phyloP scores from a whole-genome alignment of 2,329 filamentous ascomycete species.

The Aspergillus bombycis region DNA sequence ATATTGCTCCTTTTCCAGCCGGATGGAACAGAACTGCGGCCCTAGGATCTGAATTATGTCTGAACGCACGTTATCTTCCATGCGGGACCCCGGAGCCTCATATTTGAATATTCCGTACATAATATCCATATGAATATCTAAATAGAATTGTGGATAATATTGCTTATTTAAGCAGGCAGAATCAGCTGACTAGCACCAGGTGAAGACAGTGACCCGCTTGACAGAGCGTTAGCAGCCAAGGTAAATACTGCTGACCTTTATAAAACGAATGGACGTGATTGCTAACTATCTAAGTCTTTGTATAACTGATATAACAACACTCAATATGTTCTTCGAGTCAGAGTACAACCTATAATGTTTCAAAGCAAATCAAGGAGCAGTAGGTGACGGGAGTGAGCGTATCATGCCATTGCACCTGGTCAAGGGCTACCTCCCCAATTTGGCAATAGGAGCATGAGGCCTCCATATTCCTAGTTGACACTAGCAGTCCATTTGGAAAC shows the following conservation, averaged over 20 bases:
- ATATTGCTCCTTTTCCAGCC: too few species aligned
- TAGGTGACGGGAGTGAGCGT: neutral
- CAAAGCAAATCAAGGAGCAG: neutral
- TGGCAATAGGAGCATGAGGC: neutral
- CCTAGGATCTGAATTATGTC: too few species aligned
- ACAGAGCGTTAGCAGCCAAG: neutral
- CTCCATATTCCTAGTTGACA: conserved; percentile 2
- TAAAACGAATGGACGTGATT: neutral
- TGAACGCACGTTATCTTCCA: neutral
- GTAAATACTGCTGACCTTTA: neutral
- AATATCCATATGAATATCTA: neutral
- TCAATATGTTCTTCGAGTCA: neutral
- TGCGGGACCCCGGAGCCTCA: neutral
- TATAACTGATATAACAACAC: neutral
- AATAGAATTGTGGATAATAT: too few species aligned
- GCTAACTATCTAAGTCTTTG: neutral
- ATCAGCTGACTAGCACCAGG: neutral
- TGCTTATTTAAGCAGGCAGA: neutral
- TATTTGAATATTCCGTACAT: neutral
- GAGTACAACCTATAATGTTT: neutral
- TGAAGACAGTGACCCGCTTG: neutral
- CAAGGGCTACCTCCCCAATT: neutral
- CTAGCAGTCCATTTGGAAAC: conserved; percentile 23
- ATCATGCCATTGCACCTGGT: neutral
- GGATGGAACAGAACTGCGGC: too few species aligned